Conservation (phyloP, 2,329 filamentous ascomycete species). For the Cladophialophora yegresii region DNA sequence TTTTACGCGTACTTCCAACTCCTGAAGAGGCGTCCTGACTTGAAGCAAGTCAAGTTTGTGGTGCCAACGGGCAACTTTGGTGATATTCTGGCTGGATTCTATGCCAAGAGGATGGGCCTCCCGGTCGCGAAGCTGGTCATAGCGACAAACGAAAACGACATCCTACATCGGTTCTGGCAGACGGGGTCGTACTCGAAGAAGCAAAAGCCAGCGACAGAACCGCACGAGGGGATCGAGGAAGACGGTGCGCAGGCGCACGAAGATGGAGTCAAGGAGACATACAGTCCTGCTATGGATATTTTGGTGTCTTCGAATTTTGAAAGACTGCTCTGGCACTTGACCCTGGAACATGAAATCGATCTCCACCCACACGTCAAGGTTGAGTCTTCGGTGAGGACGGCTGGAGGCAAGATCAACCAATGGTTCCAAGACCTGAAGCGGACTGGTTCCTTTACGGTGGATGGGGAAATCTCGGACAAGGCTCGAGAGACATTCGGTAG, state of each 20-base stretch:
- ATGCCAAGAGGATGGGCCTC: constrained; percentile 81
- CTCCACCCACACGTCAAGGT: constrained; percentile 29
- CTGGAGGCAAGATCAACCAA: constrained; percentile 69
- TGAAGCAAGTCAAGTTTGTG: constrained; percentile 74
- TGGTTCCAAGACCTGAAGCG: constrained; percentile 83
- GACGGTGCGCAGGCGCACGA: constrained; percentile 64
- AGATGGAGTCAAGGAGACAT: constrained; percentile 82
- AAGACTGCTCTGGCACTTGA: constrained; percentile 88
- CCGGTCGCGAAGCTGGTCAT: constrained; percentile 86
- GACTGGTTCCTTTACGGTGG: constrained; percentile 79
- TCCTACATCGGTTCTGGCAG: constrained; percentile 92
- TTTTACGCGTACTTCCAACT: constrained; percentile 92
- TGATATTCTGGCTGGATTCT: constrained; percentile 85
- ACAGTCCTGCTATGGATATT: constrained; percentile 97
- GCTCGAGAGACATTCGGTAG: constrained; percentile 78
- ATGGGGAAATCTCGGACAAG: constrained; percentile 68
- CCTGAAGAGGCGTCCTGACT: constrained; percentile 54
- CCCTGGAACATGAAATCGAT: constrained; percentile 64
- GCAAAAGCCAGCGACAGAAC: constrained; percentile 48
- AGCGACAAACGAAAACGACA: constrained; percentile 97
- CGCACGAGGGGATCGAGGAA: constrained; percentile 40
- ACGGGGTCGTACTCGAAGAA: constrained; percentile 86
- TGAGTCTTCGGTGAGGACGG: constrained; percentile 27
- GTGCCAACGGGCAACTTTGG: constrained; percentile 97
- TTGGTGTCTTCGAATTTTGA: constrained; percentile 96